Conservation (phyloP, 2,329 filamentous ascomycete genomes). For the Paraconiothyrium sp. region DNA sequence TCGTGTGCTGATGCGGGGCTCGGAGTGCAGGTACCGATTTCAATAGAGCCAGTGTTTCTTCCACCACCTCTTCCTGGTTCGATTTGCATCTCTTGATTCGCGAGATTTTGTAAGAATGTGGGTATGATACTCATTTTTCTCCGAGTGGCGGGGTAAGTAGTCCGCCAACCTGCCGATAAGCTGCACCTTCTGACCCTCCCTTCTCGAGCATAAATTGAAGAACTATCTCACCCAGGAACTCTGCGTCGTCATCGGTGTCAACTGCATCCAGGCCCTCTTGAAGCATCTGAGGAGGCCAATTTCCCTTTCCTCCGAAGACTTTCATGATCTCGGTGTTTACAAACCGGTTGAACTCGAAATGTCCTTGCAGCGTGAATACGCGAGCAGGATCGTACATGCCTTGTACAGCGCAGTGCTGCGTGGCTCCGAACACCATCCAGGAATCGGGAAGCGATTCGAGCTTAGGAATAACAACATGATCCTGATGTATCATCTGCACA, state of each 20-base stretch:
- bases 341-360: constrained; percentile 57
- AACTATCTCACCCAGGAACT: constrained; percentile 43
- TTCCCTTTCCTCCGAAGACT: constrained; percentile 41
- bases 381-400: constrained; percentile 52
- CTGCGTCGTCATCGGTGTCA: constrained; percentile 41
- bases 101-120: not conserved
- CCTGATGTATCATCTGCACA: constrained; percentile 54
- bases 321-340: constrained; percentile 52
- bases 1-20: constrained; percentile 18
- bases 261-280: constrained; percentile 29
- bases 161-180: constrained; percentile 21
- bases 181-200: constrained; percentile 2
- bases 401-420: constrained; percentile 50
- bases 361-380: constrained; percentile 55
- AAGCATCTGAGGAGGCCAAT: constrained; percentile 33
- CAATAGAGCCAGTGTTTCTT: not conserved
- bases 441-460: constrained; percentile 24
- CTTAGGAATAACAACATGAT: constrained; percentile 37
- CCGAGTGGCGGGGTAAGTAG: constrained; percentile 32
- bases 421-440: constrained; percentile 36
- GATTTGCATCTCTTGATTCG: not conserved
- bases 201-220: constrained; percentile 43
- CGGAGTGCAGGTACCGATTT: not conserved
- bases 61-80: not conserved
- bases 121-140: not conserved